Conservation (phyloP, 768 basidiomycete species). For the Mycena maculata region DNA sequence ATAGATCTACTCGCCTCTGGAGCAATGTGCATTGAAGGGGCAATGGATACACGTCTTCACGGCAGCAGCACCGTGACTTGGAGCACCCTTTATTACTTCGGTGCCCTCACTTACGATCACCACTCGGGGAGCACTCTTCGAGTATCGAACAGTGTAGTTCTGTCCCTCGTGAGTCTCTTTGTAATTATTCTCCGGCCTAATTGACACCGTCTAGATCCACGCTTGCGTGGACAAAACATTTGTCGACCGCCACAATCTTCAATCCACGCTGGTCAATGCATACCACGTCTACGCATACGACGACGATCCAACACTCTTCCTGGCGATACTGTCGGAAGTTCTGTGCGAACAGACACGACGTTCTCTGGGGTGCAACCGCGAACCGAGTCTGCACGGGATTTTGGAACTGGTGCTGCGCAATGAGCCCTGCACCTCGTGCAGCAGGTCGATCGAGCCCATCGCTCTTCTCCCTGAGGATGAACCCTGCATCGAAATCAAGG, state of each 20-base stretch:
- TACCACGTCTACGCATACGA: background rate
- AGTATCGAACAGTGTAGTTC: too few relatives aligned
- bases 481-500: background rate
- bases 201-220: too few relatives aligned
- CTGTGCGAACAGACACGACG: background rate
- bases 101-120: conserved; percentile 12
- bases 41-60: background rate
- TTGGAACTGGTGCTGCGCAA: too few relatives aligned
- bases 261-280: background rate
- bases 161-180: too few relatives aligned
- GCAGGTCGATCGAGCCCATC: background rate
- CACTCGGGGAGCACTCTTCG: too few relatives aligned
- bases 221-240: background rate
- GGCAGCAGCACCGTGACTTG: conserved; percentile 8
- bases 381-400: too few relatives aligned
- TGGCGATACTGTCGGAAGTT: background rate
- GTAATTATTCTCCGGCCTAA: too few relatives aligned
- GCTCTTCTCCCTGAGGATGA: background rate
- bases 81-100: conserved; percentile 12
- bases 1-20: conserved; percentile 25
- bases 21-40: background rate
- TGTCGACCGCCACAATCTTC: background rate
- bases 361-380: too few relatives aligned
- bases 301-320: background rate
- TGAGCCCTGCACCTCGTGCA: too few relatives aligned